Percentiles rank a stretch among this genome's conserved stretches.
Conservation (phyloP, 495 filamentous ascomycete species). For the Trichoderma orchidacearum region DNA sequence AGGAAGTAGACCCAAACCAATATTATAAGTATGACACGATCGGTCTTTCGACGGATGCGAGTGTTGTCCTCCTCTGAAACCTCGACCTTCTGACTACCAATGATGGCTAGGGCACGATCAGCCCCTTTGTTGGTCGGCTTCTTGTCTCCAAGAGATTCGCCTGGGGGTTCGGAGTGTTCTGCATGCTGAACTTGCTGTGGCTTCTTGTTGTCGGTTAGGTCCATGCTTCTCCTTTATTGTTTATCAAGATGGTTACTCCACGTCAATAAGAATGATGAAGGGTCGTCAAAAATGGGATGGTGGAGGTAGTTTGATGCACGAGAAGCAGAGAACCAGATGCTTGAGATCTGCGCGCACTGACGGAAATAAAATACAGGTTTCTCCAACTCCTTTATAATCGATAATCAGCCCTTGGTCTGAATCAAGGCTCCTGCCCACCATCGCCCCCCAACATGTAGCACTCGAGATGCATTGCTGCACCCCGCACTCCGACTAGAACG, state of each 20-base stretch:
- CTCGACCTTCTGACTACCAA: neutral
- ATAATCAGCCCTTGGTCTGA: too few species aligned
- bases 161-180: neutral
- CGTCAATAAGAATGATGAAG: neutral
- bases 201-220: neutral
- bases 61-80: conserved; percentile 11
- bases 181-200: neutral
- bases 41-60: conserved; percentile 47
- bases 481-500: too few species aligned
- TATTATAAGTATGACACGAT: conserved; percentile 41
- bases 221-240: neutral
- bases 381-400: too few species aligned
- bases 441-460: too few species aligned
- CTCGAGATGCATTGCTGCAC: too few species aligned
- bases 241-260: too few species aligned
- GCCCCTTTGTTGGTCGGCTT: neutral
- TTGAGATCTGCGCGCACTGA: too few species aligned
- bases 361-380: too few species aligned
- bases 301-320: too few species aligned
- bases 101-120: neutral
- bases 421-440: too few species aligned
- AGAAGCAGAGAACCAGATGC: too few species aligned
- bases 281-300: too few species aligned
- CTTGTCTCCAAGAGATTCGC: neutral
- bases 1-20: conserved; percentile 53